Percentiles rank a stretch among this genome's conserved stretches.
These are phyloP conservation scores for Chenopodium album DNA, from an alignment of 148 eudicot genomes.

Conservation along the genomic window DNA sequence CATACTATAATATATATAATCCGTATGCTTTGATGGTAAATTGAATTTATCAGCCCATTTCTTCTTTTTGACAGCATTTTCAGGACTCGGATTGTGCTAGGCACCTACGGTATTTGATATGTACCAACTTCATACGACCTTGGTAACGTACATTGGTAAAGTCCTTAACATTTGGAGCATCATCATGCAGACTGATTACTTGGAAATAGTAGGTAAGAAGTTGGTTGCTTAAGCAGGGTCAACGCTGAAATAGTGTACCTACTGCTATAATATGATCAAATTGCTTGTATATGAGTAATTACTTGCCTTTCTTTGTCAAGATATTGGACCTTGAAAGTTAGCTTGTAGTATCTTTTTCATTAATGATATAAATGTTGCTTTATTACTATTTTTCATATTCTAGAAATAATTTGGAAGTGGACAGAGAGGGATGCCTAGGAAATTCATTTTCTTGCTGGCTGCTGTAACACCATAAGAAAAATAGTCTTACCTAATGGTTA, in stretches of 20 bases:
- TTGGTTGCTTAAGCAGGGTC: conserved; percentile 18
- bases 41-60: background rate
- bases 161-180: conserved; percentile 4
- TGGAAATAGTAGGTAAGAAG: conserved; percentile 6
- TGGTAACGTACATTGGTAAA: background rate
- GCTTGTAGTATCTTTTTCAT: background rate
- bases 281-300: conserved; percentile 7
- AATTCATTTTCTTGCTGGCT: conserved; percentile 11
- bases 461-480: conserved; percentile 3
- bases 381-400: background rate
- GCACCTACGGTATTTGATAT: background rate
- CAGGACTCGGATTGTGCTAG: background rate
- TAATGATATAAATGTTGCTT: background rate
- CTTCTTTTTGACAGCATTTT: no score
- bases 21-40: background rate
- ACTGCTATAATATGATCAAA: conserved; percentile 4
- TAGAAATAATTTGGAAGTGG: conserved; percentile 2
- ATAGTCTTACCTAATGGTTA: conserved; percentile 32
- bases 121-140: background rate
- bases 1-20: background rate
- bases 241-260: conserved; percentile 17
- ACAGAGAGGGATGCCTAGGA: background rate
- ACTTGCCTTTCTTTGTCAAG: conserved; percentile 17
- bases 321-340: conserved; percentile 7
- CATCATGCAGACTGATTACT: background rate